Evolutionary conservation across 2,329 filamentous ascomycete genomes (phyloP).

Genomic region (Neodidymelliopsis sp.): DNA sequence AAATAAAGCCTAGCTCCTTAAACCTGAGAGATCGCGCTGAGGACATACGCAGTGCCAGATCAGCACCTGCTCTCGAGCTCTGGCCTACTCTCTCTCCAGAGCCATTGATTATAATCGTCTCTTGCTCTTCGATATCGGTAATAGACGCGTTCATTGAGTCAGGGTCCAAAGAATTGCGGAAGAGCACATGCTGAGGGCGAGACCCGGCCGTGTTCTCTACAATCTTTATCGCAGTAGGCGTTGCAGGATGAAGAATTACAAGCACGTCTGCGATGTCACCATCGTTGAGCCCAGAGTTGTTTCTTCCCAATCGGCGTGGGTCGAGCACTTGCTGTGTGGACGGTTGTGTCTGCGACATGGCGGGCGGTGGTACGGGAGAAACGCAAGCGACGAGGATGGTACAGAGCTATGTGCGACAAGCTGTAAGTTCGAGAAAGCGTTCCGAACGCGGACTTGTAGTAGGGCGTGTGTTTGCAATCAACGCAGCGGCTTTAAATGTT

Average conservation of each 20-base stretch:
- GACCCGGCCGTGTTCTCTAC: constrained; percentile 64
- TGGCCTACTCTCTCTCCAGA: constrained; percentile 27
- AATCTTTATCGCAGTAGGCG: constrained; percentile 74
- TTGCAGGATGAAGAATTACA: constrained; percentile 84
- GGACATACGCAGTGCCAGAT: constrained; percentile 83
- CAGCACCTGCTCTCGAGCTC: constrained; percentile 49
- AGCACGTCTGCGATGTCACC: constrained; percentile 88
- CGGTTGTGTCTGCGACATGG: constrained; percentile 57
- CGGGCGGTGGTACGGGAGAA: background rate
- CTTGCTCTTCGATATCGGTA: constrained; percentile 50
- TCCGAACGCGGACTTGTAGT: constrained; percentile 2
- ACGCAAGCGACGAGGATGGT: background rate
- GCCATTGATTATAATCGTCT: constrained; percentile 59
- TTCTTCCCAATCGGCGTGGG: constrained; percentile 77
- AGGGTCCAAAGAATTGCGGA: constrained; percentile 50
- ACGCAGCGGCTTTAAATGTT: constrained; percentile 1
- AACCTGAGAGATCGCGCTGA: constrained; percentile 67
- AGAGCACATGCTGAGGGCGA: constrained; percentile 67
- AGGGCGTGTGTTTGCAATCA: constrained; percentile 10
- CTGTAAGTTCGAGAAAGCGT: background rate
- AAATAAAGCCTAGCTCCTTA: constrained; percentile 77
- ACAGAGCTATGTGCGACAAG: background rate
- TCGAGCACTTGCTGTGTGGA: constrained; percentile 84
- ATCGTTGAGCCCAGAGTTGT: constrained; percentile 82
- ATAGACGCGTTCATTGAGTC: constrained; percentile 47